These are phyloP conservation scores for Naegleria lovaniensis DNA, from an alignment of 208 protist species.

Conservation along the genomic window DNA sequence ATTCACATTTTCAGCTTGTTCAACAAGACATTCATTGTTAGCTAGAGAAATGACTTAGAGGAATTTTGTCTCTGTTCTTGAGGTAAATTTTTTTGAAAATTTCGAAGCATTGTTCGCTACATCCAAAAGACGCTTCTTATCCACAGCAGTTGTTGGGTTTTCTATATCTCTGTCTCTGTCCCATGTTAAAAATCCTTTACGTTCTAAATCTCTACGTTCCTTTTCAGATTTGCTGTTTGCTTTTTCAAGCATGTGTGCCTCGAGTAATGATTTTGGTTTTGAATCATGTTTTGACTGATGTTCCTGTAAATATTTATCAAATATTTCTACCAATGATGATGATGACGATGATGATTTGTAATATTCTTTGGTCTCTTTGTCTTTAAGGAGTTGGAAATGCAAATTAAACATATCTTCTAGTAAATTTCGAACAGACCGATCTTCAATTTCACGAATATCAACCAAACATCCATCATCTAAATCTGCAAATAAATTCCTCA, in stretches of 20 bases:
- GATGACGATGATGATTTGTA: not conserved
- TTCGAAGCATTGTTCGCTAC: not conserved
- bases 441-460: not conserved
- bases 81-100: not conserved
- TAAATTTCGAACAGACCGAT: not conserved
- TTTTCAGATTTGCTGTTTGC: not conserved
- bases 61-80: not conserved
- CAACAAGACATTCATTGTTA: no score
- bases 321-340: not conserved
- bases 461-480: constrained; percentile 6
- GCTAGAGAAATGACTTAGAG: not conserved
- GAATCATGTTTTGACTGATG: not conserved
- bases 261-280: not conserved
- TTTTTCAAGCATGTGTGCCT: not conserved
- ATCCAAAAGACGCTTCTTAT: not conserved
- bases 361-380: not conserved
- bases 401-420: not conserved
- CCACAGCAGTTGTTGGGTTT: not conserved
- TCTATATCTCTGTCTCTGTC: not conserved
- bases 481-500: not conserved
- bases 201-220: not conserved
- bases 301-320: not conserved
- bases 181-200: not conserved
- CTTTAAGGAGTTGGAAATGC: not conserved
- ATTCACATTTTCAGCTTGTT: no score